These are phyloP conservation scores for Brettanomyces naardenensis DNA, from an alignment of 805 yeast species.

Conservation along the genomic window DNA sequence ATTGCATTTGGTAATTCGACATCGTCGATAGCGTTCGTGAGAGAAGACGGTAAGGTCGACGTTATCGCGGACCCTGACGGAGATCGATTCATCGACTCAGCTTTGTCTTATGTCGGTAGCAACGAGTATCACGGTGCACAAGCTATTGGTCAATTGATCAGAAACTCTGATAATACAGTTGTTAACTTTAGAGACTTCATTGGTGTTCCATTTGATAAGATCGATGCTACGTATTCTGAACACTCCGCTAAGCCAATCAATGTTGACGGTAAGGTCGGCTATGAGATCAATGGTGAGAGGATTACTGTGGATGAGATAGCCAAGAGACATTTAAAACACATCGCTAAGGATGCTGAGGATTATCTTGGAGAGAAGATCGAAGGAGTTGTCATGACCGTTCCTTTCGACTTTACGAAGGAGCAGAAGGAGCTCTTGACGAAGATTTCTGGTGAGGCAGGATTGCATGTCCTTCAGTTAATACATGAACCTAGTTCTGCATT, in stretches of 20 bases:
- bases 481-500: constrained; percentile 91
- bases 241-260: constrained; percentile 62
- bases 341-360: constrained; percentile 86
- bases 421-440: constrained; percentile 59
- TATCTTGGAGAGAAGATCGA: constrained; percentile 76
- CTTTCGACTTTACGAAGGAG: constrained; percentile 72
- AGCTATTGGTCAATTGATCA: constrained; percentile 84
- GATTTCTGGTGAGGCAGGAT: constrained; percentile 63
- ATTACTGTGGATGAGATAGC: constrained; percentile 71
- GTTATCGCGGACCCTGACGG: constrained; percentile 99
- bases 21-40: constrained; percentile 86
- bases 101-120: constrained; percentile 81
- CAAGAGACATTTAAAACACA: constrained; percentile 73
- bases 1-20: constrained; percentile 94
- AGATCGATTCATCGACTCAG: constrained; percentile 93
- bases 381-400: constrained; percentile 83
- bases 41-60: constrained; percentile 84
- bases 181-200: constrained; percentile 89
- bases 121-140: constrained; percentile 98
- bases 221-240: constrained; percentile 57
- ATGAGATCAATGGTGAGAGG: constrained; percentile 48
- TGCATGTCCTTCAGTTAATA: constrained; percentile 78
- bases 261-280: constrained; percentile 60
- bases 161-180: constrained; percentile 83
- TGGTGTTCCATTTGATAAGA: constrained; percentile 64